phyloP scores from a whole-genome alignment of 2,329 filamentous ascomycete species.

The Fusarium stilboides region DNA sequence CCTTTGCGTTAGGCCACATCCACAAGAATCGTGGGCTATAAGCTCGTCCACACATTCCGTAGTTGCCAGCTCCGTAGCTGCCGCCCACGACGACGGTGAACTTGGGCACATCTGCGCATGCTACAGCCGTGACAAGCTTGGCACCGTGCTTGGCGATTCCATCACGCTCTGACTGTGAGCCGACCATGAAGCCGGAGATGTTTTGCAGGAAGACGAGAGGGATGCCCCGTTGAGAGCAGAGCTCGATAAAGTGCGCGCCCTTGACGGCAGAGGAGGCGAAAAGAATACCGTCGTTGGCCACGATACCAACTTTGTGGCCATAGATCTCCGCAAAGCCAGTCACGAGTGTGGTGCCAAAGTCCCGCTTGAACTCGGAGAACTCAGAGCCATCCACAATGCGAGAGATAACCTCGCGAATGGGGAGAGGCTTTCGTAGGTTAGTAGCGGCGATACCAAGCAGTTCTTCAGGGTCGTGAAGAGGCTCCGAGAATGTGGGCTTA shows the following conservation, averaged over 20 bases:
- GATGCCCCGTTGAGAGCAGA: constrained; percentile 90
- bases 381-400: constrained; percentile 91
- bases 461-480: constrained; percentile 84
- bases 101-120: constrained; percentile 94
- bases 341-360: constrained; percentile 90
- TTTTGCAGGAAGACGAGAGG: constrained; percentile 96
- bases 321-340: constrained; percentile 94
- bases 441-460: constrained; percentile 91
- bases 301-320: constrained; percentile 90
- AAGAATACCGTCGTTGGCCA: constrained; percentile 96
- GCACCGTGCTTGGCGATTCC: constrained; percentile 98
- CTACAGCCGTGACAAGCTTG: constrained; percentile 95
- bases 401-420: constrained; percentile 91
- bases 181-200: constrained; percentile 99
- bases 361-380: constrained; percentile 94
- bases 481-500: constrained; percentile 74
- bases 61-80: constrained; percentile 94
- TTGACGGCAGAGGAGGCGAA: constrained; percentile 92
- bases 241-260: constrained; percentile 96
- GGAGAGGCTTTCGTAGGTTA: constrained; percentile 88
- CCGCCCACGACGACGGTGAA: constrained; percentile 97
- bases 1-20: constrained; percentile 98
- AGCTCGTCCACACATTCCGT: constrained; percentile 97
- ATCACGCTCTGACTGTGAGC: constrained; percentile 89
- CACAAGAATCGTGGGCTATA: constrained; percentile 93